Evolutionary conservation across 345 rosid genomes (phyloP), one percentile per base, ranked within the genome.

Genomic region (Acer yangbiense): DNA sequence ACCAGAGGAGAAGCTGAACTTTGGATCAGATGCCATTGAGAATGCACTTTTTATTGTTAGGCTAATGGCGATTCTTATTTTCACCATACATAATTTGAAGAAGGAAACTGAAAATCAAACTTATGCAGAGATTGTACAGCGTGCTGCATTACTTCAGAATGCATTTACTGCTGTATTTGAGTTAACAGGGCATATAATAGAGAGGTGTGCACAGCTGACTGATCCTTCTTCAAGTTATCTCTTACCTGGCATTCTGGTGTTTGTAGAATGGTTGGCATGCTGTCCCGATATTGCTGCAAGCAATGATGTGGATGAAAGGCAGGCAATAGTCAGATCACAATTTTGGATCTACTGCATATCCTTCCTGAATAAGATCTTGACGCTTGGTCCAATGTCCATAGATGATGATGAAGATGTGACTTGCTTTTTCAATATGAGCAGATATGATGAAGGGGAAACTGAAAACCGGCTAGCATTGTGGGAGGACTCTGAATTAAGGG

Each of bases 401-500:
- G 97, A 88, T 81, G 95, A 85, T 79, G 84, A 79, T 27, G 93
- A 89, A 85, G 98, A 94, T 62, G 97, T 89, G 76, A 90, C 87
- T 44, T 95, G 99, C 85, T 94, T 96, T 83, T 83, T 82, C 77
- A 90, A 88, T 84, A 91, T 94, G 98, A 91, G 92, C 88, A 87
- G 79, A 73, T 96, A 96, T 83, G 97, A 92, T 68, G 98, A 92
- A 86, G 94, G 91, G 78, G 98, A 91, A 87, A 91, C 94, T 72
- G 95, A 87, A 85, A 92, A 96, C 80, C 83, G 91, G 17, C 88
- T 89, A 83, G 99, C 99, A 41, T 83, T 96, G 79, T 94, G 90
- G 90, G 99, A 96, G 86, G 99, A 96, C 87, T 83, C 85, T 80
- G 99, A 96, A 82, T 84, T 96, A 80, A 89, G 97, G 85, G 98